Evolutionary conservation across 1,284 basidiomycete genomes (phyloP), one percentile per base, ranked within the genome.

Genomic region (Salmacisia buchloeana): DNA sequence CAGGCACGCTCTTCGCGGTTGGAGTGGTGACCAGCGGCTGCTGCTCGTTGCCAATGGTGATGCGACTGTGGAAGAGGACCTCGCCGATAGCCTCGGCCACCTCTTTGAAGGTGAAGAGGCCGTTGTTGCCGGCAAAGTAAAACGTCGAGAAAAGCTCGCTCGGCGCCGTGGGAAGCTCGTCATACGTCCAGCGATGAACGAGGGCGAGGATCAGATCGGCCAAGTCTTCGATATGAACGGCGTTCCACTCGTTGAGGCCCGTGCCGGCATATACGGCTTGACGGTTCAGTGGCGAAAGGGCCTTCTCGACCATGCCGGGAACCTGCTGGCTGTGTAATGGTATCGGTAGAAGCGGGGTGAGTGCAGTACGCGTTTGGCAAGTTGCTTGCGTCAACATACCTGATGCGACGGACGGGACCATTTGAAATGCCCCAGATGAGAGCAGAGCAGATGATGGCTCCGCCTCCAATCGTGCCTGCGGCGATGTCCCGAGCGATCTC

Each of bases 401-500:
- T 39, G 36, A 52, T 46, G 9, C 18, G 18, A 43, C 49, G 49
- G 1, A 54, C 31, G 18, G 64, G 64, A 13, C 64, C 64, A 13
- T 33, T 35, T 2, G 33, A 35, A 18, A 36, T 41, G 38, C 64
- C 64, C 64, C 64, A 66, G 57, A 66, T 58, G 25, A 66, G 62
- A 27, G 57, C 58, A 2, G 64, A 63, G 54, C 64, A 63, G 13
- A 66, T 45, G 57, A 66, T 64, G 25, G 62, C 36, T 13, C 57
- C 49, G 21, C 49, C 64, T 4, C 34, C 36, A 29, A 66, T 36
- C 58, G 29, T 43, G 27, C 58, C 63, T 9, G n/a, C 12, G 7
- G 34, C 38, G 27, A 59, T 35, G n/a, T 41, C 61, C 6, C 35
- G 9, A 18, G 18, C 63, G 43, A 66, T 66, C 25, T 63, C 58